Evolutionary conservation across 78 protist genomes (phyloP).

Genomic region (Bigelowiella natans): DNA sequence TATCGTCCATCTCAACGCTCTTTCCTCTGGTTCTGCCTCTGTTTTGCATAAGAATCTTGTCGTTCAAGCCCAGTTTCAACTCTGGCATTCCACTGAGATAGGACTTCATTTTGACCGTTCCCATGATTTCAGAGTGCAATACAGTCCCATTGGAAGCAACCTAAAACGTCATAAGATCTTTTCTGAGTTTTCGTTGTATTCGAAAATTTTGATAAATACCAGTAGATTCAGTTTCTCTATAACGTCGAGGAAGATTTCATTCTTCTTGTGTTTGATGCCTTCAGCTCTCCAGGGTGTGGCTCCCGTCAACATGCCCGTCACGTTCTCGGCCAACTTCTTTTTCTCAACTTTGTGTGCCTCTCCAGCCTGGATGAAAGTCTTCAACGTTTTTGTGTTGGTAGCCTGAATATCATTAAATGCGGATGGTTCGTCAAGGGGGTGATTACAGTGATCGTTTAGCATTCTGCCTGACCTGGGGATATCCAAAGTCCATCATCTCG

Average conservation of each 20-base stretch:
- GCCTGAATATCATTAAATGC: no score
- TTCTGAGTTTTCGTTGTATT: no score
- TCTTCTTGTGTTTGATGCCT: conserved; percentile 55
- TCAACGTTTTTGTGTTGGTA: background rate
- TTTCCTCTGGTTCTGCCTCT: conserved; percentile 43
- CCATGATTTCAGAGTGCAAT: conserved; percentile 81
- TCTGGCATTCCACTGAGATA: conserved; percentile 95
- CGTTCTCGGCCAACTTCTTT: background rate
- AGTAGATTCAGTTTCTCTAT: conserved; percentile 79
- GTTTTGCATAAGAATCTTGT: background rate
- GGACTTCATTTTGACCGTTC: conserved; percentile 76
- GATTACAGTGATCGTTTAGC: no score
- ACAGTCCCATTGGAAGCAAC: conserved; percentile 63
- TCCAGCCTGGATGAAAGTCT: background rate
- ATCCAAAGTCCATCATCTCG: conserved; percentile 97
- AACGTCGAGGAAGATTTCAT: conserved; percentile 92
- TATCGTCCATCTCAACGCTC: conserved; percentile 94
- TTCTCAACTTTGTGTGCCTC: background rate
- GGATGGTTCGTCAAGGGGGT: no score
- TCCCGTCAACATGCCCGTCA: conserved; percentile 39
- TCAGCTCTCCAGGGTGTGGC: conserved; percentile 76
- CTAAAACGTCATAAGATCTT: no score
- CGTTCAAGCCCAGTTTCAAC: conserved; percentile 75
- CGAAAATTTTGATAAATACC: no score
- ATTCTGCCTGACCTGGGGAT: conserved; percentile 49